Evolutionary conservation across 2,329 filamentous ascomycete genomes (phyloP).

Genomic region (Sporothrix humicola): DNA sequence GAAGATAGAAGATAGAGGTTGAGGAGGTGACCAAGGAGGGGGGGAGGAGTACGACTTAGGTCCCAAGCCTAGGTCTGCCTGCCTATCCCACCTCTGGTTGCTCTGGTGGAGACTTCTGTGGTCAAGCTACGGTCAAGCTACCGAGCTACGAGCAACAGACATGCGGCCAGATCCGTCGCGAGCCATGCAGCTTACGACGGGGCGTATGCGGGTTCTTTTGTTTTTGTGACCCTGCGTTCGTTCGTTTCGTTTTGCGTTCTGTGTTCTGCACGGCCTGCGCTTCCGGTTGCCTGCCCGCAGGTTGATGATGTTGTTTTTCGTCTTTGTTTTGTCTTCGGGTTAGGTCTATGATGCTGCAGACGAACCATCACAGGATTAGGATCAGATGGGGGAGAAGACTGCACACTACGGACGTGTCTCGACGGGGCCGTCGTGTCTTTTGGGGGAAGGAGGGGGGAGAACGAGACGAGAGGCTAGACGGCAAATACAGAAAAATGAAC

Average conservation of each 20-base stretch:
- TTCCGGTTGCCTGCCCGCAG: background rate
- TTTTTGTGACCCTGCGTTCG: background rate
- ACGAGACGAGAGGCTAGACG: background rate
- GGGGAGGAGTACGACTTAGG: background rate
- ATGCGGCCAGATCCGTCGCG: constrained; percentile 13
- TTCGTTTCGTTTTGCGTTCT: background rate
- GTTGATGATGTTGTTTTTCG: no score
- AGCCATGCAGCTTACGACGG: constrained; percentile 9
- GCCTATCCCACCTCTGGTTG: background rate
- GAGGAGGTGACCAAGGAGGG: background rate
- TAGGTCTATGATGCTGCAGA: background rate
- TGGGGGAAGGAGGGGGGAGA: background rate
- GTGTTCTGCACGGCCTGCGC: background rate
- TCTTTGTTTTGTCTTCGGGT: background rate
- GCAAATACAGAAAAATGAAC: background rate
- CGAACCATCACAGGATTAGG: background rate
- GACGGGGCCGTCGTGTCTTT: background rate
- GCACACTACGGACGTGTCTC: constrained; percentile 3
- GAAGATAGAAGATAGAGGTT: background rate
- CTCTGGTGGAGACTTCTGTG: constrained; percentile 4
- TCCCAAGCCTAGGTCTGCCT: background rate
- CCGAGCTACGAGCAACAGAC: constrained; percentile 7
- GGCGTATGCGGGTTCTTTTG: background rate
- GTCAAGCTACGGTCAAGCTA: constrained; percentile 12
- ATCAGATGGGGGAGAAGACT: background rate